Evolutionary conservation across 768 basidiomycete genomes (phyloP).

Genomic region (Hirschioporus abietinus): DNA sequence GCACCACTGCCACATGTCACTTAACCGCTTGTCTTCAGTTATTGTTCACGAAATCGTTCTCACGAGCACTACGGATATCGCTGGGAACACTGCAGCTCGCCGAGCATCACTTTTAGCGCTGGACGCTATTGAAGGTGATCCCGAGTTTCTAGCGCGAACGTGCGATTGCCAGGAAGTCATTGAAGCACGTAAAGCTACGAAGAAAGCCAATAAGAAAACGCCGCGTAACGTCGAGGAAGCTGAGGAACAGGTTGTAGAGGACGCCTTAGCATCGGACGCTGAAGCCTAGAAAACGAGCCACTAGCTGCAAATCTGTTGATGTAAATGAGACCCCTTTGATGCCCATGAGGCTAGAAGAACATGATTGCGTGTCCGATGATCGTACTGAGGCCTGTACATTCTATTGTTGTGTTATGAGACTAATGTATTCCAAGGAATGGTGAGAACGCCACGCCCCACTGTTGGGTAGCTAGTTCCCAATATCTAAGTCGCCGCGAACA

Average conservation of each 20-base stretch:
- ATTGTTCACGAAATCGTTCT: conserved; percentile 62
- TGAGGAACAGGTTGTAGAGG: conserved; percentile 12
- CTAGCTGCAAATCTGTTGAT: background rate
- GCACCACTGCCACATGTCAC: conserved; percentile 10
- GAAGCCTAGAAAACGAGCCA: background rate
- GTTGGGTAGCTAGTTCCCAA: background rate
- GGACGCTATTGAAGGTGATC: conserved; percentile 61
- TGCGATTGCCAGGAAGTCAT: conserved; percentile 57
- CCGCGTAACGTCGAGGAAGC: conserved; percentile 19
- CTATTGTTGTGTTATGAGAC: background rate
- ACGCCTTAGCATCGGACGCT: background rate
- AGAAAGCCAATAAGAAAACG: conserved; percentile 31
- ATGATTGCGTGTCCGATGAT: background rate
- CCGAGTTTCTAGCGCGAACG: conserved; percentile 52
- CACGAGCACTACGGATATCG: conserved; percentile 49
- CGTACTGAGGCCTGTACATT: background rate
- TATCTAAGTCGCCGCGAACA: background rate
- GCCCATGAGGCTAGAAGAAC: background rate
- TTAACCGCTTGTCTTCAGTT: conserved; percentile 35
- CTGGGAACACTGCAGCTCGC: conserved; percentile 50
- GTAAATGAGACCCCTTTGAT: conserved; percentile 5
- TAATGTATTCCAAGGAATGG: conserved; percentile 2
- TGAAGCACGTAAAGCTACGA: conserved; percentile 30
- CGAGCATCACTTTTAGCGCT: conserved; percentile 60
- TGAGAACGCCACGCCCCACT: background rate